Evolutionary conservation across 495 filamentous ascomycete genomes (phyloP).

Genomic region (Lentithecium fluviatile): DNA sequence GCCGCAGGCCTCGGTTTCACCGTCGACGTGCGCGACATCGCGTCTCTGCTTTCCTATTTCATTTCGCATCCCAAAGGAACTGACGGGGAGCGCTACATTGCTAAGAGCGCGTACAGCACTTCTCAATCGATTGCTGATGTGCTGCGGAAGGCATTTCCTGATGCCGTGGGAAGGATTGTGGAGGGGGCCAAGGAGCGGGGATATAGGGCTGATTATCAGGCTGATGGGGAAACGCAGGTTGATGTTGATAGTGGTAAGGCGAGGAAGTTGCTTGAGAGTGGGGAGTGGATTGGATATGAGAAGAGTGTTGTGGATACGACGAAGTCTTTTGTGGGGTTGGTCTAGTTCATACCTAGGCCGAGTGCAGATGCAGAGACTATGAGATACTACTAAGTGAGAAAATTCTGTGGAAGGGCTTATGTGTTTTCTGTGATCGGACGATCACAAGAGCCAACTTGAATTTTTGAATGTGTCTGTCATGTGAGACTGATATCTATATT

Average conservation of each 20-base stretch:
- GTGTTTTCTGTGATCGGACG: no score
- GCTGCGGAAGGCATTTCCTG: constrained; percentile 22
- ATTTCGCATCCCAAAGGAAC: constrained; percentile 21
- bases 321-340: constrained; percentile 10
- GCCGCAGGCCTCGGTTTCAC: neutral
- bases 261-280: constrained; percentile 12
- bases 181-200: constrained; percentile 22
- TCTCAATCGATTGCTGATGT: constrained; percentile 29
- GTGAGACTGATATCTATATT: constrained; percentile 18
- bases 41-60: constrained; percentile 8
- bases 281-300: constrained; percentile 22
- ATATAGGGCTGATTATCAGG: constrained; percentile 20
- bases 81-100: constrained; percentile 29
- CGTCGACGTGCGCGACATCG: constrained; percentile 30
- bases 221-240: neutral
- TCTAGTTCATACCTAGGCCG: neutral
- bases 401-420: no score
- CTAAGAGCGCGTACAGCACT: neutral
- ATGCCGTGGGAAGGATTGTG: constrained; percentile 15
- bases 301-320: constrained; percentile 33
- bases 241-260: constrained; percentile 23
- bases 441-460: neutral
- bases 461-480: constrained; percentile 11
- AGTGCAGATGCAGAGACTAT: no score
- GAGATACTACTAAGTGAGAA: no score